Evolutionary conservation across 2,329 filamentous ascomycete species (phyloP).

Genomic region (Amesomyces nigricolor): DNA sequence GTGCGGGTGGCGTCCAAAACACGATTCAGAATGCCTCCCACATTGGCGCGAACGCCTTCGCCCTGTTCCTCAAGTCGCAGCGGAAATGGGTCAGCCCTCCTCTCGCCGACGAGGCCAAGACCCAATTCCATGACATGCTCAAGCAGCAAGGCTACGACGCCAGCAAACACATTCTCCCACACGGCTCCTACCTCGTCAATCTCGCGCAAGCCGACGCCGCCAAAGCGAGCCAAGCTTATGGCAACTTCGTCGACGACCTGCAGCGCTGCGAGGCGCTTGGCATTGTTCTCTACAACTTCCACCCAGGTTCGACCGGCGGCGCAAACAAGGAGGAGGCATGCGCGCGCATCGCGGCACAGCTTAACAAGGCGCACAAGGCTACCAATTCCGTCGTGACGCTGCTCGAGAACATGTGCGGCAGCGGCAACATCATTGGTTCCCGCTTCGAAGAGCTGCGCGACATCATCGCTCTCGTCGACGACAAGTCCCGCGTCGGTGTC

Average conservation of each 20-base stretch:
- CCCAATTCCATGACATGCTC: conserved; percentile 65
- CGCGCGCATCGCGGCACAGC: conserved; percentile 68
- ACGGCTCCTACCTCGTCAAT: conserved; percentile 95
- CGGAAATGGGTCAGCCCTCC: conserved; percentile 88
- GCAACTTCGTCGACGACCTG: conserved; percentile 81
- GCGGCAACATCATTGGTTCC: conserved; percentile 80
- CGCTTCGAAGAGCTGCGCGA: conserved; percentile 81
- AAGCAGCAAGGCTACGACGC: conserved; percentile 66
- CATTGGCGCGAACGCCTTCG: conserved; percentile 89
- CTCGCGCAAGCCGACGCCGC: conserved; percentile 75
- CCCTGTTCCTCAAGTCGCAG: conserved; percentile 92
- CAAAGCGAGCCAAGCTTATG: conserved; percentile 82
- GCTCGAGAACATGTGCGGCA: conserved; percentile 92
- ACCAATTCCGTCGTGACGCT: conserved; percentile 74
- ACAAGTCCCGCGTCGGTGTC: conserved; percentile 81
- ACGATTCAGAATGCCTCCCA: conserved; percentile 69
- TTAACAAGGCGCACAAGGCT: conserved; percentile 75
- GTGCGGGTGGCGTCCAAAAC: conserved; percentile 88
- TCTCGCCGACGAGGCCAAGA: conserved; percentile 60
- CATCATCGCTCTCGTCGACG: conserved; percentile 72
- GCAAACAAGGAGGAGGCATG: conserved; percentile 64
- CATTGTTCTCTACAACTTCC: conserved; percentile 95
- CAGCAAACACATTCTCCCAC: conserved; percentile 71
- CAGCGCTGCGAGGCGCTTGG: conserved; percentile 77
- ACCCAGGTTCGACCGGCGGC: conserved; percentile 78